Evolutionary conservation across 1,284 basidiomycete genomes (phyloP).

Genomic region (Ganoderma boninense): DNA sequence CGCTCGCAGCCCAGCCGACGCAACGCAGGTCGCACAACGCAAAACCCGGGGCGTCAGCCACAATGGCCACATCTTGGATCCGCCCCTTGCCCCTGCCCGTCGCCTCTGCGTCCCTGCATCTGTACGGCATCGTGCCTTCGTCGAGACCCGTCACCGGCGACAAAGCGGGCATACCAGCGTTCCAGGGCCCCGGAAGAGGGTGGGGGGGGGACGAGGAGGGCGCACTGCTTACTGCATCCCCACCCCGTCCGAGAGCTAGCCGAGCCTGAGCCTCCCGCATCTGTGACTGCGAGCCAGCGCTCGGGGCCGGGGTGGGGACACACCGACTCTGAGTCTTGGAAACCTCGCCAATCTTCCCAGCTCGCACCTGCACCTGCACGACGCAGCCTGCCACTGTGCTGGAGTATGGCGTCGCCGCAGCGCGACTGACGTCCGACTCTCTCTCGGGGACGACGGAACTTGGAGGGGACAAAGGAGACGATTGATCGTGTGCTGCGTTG

Average conservation of each 20-base stretch:
- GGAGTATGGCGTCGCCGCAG: not conserved
- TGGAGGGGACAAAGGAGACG: not conserved
- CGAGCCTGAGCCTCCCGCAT: not conserved
- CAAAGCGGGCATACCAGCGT: not conserved
- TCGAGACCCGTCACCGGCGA: slow-evolving; percentile 1
- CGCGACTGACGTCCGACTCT: not conserved
- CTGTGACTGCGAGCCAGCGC: not conserved
- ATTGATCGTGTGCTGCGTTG: not conserved
- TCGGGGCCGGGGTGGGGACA: not conserved
- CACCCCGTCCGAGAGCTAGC: not conserved
- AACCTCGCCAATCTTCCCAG: not conserved
- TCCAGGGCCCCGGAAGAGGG: not conserved
- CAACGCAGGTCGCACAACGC: no score
- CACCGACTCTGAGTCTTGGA: not conserved
- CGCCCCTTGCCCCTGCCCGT: slow-evolving; percentile 3
- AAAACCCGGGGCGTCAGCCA: not conserved
- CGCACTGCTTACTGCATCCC: not conserved
- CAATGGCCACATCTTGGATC: not conserved
- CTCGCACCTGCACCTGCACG: not conserved
- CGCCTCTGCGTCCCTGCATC: not conserved
- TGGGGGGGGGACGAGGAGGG: not conserved
- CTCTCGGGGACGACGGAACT: not conserved
- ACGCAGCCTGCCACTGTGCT: not conserved
- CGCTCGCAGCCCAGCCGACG: not conserved
- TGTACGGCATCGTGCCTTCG: slow-evolving; percentile 5